Percentiles rank a stretch among this genome's conserved stretches.
Evolutionary conservation across 495 filamentous ascomycete genomes (phyloP).

Genomic region (Penicillium paxilli): DNA sequence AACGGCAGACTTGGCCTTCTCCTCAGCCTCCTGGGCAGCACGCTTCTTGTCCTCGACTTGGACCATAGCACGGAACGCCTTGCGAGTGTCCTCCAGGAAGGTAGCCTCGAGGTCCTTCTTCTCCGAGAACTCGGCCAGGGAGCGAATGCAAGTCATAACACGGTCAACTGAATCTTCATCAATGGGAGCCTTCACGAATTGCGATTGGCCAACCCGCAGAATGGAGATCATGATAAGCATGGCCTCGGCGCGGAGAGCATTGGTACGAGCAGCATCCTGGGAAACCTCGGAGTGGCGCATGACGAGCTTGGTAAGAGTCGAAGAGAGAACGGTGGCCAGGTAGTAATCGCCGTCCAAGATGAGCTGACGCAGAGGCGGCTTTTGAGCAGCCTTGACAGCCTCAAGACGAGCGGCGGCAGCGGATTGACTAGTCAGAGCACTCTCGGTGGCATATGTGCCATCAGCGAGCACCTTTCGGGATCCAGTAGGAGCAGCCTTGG

Average conservation of each 20-base stretch:
- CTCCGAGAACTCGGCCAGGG: slow-evolving; percentile 85
- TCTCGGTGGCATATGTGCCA: slow-evolving; percentile 96
- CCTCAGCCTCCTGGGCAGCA: slow-evolving; percentile 81
- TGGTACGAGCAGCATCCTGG: slow-evolving; percentile 80
- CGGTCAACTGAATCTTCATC: slow-evolving; percentile 97
- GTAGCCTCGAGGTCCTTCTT: slow-evolving; percentile 88
- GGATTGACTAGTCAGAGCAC: slow-evolving; percentile 88
- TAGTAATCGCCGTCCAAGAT: slow-evolving; percentile 98
- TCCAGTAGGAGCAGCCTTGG: slow-evolving; percentile 75
- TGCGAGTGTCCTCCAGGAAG: slow-evolving; percentile 93
- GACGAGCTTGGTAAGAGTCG: slow-evolving; percentile 94
- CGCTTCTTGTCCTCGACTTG: slow-evolving; percentile 98
- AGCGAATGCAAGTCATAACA: slow-evolving; percentile 95
- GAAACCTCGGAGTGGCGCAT: slow-evolving; percentile 98
- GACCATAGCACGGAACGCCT: slow-evolving; percentile 98
- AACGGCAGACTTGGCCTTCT: slow-evolving; percentile 90
- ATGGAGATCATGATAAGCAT: slow-evolving; percentile 99
- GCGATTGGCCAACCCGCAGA: slow-evolving; percentile 93
- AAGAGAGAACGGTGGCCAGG: slow-evolving; percentile 89
- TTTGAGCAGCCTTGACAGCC: slow-evolving; percentile 94
- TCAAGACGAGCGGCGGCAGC: slow-evolving; percentile 87
- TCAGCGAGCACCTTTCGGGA: slow-evolving; percentile 93
- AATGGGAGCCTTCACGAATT: slow-evolving; percentile 95
- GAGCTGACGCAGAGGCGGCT: slow-evolving; percentile 91
- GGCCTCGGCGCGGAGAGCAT: slow-evolving; percentile 91